These are phyloP conservation scores for Huntiella decipiens DNA, from an alignment of 2,329 filamentous ascomycete genomes.

Conservation along the genomic window DNA sequence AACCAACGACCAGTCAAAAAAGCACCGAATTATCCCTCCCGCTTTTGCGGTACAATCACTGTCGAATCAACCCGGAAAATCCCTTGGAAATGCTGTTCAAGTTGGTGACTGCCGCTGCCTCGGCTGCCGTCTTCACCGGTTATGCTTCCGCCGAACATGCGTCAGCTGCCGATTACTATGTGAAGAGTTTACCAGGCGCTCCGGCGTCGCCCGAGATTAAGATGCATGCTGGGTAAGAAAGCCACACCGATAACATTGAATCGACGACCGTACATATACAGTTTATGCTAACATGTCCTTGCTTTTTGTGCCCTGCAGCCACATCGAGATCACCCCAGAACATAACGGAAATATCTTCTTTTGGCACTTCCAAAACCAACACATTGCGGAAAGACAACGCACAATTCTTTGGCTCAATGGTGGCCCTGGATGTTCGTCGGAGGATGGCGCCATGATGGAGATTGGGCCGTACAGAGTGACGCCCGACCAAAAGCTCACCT, in stretches of 20 bases:
- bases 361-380: conserved; percentile 91
- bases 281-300: too few relatives aligned
- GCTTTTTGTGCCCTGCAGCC: conserved; percentile 30
- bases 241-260: neutral
- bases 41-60: neutral
- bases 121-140: conserved; percentile 13
- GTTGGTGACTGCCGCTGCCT: conserved; percentile 4
- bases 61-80: neutral
- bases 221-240: conserved; percentile 88
- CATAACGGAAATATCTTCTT: conserved; percentile 93
- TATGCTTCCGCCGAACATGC: conserved; percentile 16
- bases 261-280: neutral
- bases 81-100: conserved; percentile 13
- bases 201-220: conserved; percentile 61
- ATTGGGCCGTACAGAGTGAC: conserved; percentile 81
- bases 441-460: conserved; percentile 93
- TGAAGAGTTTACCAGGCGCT: conserved; percentile 66
- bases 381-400: conserved; percentile 78
- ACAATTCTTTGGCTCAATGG: conserved; percentile 96
- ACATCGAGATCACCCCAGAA: conserved; percentile 73
- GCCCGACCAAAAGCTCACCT: conserved; percentile 48
- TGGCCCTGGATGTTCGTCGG: conserved; percentile 89
- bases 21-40: neutral
- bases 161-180: conserved; percentile 48
- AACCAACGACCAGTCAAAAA: neutral